Evolutionary conservation across 768 basidiomycete genomes (phyloP).

Genomic region (Rhizopogon sp.): DNA sequence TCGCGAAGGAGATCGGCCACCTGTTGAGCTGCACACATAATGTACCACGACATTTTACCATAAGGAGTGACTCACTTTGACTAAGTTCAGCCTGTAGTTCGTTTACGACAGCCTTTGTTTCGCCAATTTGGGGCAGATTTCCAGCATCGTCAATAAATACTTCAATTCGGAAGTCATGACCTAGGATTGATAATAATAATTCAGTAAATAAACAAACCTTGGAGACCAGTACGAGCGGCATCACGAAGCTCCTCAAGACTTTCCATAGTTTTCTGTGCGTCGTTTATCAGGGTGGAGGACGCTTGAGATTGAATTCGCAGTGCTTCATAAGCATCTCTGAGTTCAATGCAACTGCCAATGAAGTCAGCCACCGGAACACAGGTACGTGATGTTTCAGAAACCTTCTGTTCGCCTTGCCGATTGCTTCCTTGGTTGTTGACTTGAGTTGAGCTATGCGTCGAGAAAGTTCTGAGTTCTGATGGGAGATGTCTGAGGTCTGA

Average conservation of each 20-base stretch:
- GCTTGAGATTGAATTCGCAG: conserved; percentile 21
- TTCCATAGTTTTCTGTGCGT: conserved; percentile 21
- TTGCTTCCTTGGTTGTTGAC: conserved; percentile 8
- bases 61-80: conserved; percentile 22
- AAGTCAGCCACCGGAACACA: not conserved
- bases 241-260: conserved; percentile 21
- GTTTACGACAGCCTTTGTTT: conserved; percentile 23
- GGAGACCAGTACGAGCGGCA: conserved; percentile 14
- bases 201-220: conserved; percentile 16
- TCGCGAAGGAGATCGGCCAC: conserved; percentile 45
- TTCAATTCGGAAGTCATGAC: conserved; percentile 16
- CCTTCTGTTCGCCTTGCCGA: conserved; percentile 15
- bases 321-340: conserved; percentile 25
- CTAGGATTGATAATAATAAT: not conserved
- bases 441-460: not conserved
- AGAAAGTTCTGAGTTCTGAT: not conserved
- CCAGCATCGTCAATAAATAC: conserved; percentile 22
- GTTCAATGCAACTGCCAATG: conserved; percentile 19
- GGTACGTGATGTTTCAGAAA: conserved; percentile 1
- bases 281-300: conserved; percentile 15
- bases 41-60: not conserved
- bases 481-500: not conserved
- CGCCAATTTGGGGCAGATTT: conserved; percentile 18
- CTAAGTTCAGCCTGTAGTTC: conserved; percentile 32
- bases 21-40: conserved; percentile 36